Percentiles rank a stretch among this genome's conserved stretches.
Evolutionary conservation across 148 eudicot genomes (phyloP).

Genomic region (Rhododendron molle): DNA sequence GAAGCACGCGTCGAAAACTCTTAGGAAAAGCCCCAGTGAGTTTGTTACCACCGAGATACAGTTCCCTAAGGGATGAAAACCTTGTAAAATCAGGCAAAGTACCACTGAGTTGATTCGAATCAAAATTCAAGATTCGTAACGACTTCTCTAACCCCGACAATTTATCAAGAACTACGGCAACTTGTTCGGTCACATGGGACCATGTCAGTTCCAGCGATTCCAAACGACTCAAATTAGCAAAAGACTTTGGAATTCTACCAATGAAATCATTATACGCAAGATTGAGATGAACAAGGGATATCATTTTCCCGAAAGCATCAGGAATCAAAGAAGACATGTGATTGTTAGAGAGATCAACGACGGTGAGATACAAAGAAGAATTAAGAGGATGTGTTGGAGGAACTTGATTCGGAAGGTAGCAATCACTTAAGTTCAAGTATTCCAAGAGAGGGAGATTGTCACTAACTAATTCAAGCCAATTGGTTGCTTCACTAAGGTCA

Average conservation of each 20-base stretch:
- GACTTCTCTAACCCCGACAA: no score
- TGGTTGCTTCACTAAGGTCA: neutral
- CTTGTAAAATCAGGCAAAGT: no score
- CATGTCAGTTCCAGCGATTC: neutral
- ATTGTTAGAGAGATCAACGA: conserved; percentile 6
- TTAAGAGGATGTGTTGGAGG: conserved; percentile 6
- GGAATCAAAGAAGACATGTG: conserved; percentile 7
- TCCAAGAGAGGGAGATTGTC: neutral
- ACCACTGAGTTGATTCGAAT: no score
- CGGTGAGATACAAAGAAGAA: neutral
- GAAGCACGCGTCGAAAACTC: no score
- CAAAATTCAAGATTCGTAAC: no score
- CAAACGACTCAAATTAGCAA: conserved; percentile 1
- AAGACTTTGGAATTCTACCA: neutral
- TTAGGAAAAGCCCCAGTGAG: no score
- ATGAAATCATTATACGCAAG: neutral
- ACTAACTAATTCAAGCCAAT: neutral
- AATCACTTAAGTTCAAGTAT: neutral
- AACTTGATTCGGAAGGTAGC: neutral
- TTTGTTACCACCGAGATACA: no score
- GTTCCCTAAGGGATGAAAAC: no score
- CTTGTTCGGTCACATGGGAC: no score
- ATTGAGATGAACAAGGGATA: conserved; percentile 7
- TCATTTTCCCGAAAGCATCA: conserved; percentile 2
- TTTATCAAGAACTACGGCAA: no score